Evolutionary conservation across 2,329 filamentous ascomycete genomes (phyloP).

Genomic region (Ceratocystis diversiconidia): DNA sequence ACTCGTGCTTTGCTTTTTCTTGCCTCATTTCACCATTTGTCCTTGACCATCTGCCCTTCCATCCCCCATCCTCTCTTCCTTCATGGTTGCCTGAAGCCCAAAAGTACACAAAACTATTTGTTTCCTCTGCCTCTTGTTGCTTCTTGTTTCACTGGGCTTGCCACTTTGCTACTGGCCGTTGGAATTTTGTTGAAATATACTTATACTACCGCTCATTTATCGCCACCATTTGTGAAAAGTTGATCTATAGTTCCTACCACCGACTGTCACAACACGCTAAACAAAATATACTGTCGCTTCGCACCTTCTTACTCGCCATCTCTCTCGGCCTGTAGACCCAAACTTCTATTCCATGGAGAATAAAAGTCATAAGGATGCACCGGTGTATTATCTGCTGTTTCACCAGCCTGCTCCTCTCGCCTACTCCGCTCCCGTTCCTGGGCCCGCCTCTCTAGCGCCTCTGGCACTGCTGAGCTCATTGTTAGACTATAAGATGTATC

Average conservation of each 20-base stretch:
- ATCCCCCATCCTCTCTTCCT: not conserved
- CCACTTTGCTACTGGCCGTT: not conserved
- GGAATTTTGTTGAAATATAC: not conserved
- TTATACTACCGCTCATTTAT: not conserved
- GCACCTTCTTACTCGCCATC: not conserved
- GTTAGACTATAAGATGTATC: not conserved
- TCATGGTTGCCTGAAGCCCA: not conserved
- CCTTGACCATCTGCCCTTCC: not conserved
- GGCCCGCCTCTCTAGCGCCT: not conserved
- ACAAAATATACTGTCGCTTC: too few relatives aligned
- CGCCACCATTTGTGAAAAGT: not conserved
- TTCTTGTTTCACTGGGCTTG: not conserved
- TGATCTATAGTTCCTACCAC: not conserved
- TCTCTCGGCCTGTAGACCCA: not conserved
- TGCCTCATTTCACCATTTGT: not conserved
- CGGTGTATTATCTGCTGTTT: not conserved
- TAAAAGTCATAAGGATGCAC: constrained; percentile 16
- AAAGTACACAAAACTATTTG: not conserved
- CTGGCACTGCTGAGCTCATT: not conserved
- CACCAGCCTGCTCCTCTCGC: not conserved
- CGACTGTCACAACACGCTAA: not conserved
- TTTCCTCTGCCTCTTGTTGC: not conserved
- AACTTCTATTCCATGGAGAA: constrained; percentile 10
- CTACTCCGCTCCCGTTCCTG: not conserved
- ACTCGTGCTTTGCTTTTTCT: not conserved